phyloP scores from a whole-genome alignment of 352 stramenopile species.

The Pythium guiyangense region DNA sequence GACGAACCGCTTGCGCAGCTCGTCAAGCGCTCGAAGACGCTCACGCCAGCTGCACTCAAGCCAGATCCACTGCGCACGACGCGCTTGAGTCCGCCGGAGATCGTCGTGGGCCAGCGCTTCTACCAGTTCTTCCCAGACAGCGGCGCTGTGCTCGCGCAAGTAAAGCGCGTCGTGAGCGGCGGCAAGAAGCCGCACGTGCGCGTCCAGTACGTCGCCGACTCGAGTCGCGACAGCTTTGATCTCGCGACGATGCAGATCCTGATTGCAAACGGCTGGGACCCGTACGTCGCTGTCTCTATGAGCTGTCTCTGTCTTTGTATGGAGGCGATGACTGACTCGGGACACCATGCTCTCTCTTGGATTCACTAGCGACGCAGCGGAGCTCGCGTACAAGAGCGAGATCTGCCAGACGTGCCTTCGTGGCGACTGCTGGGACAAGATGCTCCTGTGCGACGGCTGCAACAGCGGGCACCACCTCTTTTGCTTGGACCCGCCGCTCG shows the following conservation, averaged over 20 bases:
- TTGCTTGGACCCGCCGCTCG: conserved; percentile 56
- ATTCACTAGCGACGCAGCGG: conserved; percentile 33
- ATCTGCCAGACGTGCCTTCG: conserved; percentile 83
- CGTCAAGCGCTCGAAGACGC: conserved; percentile 11
- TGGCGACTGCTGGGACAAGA: conserved; percentile 70
- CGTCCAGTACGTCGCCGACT: conserved; percentile 61
- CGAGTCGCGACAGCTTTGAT: conserved; percentile 50
- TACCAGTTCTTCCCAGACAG: conserved; percentile 65
- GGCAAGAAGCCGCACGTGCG: conserved; percentile 77
- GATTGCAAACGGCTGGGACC: conserved; percentile 76
- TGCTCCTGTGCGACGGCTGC: conserved; percentile 79
- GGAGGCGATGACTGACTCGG: background rate
- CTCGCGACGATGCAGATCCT: conserved; percentile 70
- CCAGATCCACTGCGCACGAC: conserved; percentile 41
- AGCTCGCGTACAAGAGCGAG: conserved; percentile 74
- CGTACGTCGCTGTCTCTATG: conserved; percentile 12
- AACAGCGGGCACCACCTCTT: conserved; percentile 83
- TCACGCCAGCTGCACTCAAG: conserved; percentile 48
- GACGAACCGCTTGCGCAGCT: conserved; percentile 1
- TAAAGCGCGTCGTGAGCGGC: conserved; percentile 62
- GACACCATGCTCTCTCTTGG: background rate
- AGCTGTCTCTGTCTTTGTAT: background rate
- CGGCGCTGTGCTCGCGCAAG: conserved; percentile 51
- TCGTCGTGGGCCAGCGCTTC: conserved; percentile 62
- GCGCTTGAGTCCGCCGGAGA: conserved; percentile 45